A percentile compares a stretch with the other conserved stretches of the same genome.
phyloP scores from a whole-genome alignment of 345 rosid species.

The Eucalyptus erythrocorys region DNA sequence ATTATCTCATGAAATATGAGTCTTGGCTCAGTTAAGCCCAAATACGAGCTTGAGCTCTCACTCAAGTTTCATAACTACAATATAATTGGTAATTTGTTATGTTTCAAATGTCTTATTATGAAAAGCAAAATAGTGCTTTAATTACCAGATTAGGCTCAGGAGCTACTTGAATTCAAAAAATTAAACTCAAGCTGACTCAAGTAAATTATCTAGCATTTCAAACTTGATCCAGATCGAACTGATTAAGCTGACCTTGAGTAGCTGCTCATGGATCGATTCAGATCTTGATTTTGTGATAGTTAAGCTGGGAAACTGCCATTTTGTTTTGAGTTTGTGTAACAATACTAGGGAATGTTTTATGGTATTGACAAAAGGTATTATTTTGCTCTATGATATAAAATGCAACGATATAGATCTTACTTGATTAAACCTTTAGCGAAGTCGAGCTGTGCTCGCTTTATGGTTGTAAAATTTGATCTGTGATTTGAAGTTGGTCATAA shows the following conservation, averaged over 20 bases:
- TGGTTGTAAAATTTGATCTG: background rate
- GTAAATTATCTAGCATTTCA: background rate
- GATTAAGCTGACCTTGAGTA: background rate
- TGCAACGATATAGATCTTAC: background rate
- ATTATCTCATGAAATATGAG: background rate
- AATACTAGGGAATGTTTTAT: background rate
- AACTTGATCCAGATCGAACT: background rate
- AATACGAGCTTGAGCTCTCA: background rate
- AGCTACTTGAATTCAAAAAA: background rate
- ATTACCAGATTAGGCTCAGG: background rate
- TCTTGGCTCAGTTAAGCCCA: background rate
- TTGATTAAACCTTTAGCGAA: background rate
- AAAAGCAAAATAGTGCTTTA: background rate
- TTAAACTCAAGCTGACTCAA: background rate
- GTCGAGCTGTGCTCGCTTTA: background rate
- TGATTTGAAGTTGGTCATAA: background rate
- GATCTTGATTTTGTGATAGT: background rate
- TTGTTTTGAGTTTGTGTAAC: background rate
- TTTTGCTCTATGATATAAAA: background rate
- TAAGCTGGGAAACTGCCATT: background rate
- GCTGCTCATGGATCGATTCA: background rate
- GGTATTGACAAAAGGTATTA: background rate
- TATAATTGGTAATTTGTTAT: background rate
- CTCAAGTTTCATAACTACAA: background rate
- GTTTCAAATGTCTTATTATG: background rate